These are phyloP conservation scores for Colletotrichum tabaci DNA, from an alignment of 2,329 filamentous ascomycete species.

Conservation along the genomic window DNA sequence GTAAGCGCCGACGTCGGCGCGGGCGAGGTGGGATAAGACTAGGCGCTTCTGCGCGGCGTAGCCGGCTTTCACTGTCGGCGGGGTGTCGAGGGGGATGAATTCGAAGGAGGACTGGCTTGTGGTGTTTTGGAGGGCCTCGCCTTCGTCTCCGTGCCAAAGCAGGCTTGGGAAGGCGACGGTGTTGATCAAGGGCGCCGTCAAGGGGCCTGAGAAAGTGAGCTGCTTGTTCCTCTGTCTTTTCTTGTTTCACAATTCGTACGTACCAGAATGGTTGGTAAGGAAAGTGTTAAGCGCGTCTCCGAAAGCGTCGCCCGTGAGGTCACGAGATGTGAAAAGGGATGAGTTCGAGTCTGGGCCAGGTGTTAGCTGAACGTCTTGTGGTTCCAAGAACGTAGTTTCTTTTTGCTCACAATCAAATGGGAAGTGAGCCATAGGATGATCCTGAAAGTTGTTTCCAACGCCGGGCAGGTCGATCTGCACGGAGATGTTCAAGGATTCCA, in stretches of 20 bases:
- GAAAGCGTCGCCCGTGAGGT: slow-evolving; percentile 26
- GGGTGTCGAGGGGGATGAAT: slow-evolving; percentile 44
- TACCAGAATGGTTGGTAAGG: slow-evolving; percentile 34
- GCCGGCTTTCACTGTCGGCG: slow-evolving; percentile 54
- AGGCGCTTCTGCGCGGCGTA: slow-evolving; percentile 54
- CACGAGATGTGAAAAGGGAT: slow-evolving; percentile 29
- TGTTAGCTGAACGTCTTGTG: not conserved
- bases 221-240: not conserved
- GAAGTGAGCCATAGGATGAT: slow-evolving; percentile 47
- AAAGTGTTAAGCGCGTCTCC: slow-evolving; percentile 24
- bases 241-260: not conserved
- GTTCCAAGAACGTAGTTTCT: slow-evolving; percentile 31
- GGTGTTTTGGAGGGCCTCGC: slow-evolving; percentile 45
- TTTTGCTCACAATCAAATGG: slow-evolving; percentile 45
- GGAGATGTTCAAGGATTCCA: slow-evolving; percentile 48
- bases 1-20: slow-evolving; percentile 45
- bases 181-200: slow-evolving; percentile 48
- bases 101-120: slow-evolving; percentile 44
- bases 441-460: slow-evolving; percentile 52
- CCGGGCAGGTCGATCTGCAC: slow-evolving; percentile 51
- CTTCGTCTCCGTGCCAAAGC: slow-evolving; percentile 45
- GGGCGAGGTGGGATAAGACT: slow-evolving; percentile 45
- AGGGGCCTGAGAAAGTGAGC: slow-evolving; percentile 17
- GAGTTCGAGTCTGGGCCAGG: slow-evolving; percentile 18
- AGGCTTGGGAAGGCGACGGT: slow-evolving; percentile 49